Percentiles rank a stretch among this genome's conserved stretches.
phyloP scores from a whole-genome alignment of 345 rosid species.

The Ceriops zippeliana region DNA sequence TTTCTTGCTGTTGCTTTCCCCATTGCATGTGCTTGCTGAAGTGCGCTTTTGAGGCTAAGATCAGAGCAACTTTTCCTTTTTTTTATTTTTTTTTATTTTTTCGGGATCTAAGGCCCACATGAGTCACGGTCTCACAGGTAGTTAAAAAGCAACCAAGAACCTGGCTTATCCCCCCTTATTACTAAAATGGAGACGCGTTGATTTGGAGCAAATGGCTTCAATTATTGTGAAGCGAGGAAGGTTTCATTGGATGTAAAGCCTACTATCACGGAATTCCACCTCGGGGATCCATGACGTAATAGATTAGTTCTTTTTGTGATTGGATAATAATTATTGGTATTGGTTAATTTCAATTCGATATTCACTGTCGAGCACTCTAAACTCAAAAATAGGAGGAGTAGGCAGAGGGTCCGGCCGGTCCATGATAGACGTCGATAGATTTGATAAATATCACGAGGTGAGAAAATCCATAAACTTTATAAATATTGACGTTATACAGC shows the following conservation, averaged over 20 bases:
- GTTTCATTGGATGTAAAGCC: slow-evolving; percentile 20
- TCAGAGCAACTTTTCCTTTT: background rate
- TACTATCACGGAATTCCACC: no score
- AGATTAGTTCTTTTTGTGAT: no score
- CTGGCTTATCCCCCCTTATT: background rate
- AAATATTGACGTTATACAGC: no score
- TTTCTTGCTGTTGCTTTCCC: slow-evolving; percentile 16
- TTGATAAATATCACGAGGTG: no score
- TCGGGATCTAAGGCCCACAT: slow-evolving; percentile 13
- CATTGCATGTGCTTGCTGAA: slow-evolving; percentile 33
- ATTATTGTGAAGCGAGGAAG: slow-evolving; percentile 19
- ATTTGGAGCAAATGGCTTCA: slow-evolving; percentile 14
- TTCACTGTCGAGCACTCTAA: no score
- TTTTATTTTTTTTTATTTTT: background rate
- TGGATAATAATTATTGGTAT: no score
- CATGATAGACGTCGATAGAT: no score
- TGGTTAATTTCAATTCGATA: no score
- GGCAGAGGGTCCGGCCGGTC: no score
- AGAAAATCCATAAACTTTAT: no score
- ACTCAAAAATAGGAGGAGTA: no score
- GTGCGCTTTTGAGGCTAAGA: slow-evolving; percentile 16
- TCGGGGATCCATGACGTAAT: no score
- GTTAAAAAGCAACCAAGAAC: slow-evolving; percentile 1
- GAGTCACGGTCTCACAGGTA: background rate
- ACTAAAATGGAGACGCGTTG: slow-evolving; percentile 5